A percentile compares a stretch with the other conserved stretches of the same genome.
These are phyloP conservation scores for Aspergillus carlsbadensis DNA, from an alignment of 495 filamentous ascomycete genomes.

Conservation along the genomic window DNA sequence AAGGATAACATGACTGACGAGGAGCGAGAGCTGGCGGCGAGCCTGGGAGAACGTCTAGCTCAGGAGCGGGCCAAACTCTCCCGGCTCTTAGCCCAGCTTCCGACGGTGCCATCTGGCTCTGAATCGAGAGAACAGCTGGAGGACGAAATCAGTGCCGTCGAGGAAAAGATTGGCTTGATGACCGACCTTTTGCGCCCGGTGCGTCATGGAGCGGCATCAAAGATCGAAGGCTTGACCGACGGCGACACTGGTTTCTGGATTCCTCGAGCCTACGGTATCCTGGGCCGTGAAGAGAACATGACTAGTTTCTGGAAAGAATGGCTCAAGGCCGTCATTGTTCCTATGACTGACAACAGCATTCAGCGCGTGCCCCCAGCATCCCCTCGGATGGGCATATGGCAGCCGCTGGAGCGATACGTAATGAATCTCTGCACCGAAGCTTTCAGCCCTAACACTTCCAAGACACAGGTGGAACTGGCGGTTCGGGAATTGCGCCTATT, in stretches of 20 bases:
- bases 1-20: slow-evolving; percentile 94
- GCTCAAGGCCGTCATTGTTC: slow-evolving; percentile 87
- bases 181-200: slow-evolving; percentile 91
- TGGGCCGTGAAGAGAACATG: slow-evolving; percentile 80
- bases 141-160: slow-evolving; percentile 91
- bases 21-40: slow-evolving; percentile 89
- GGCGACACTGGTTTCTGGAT: slow-evolving; percentile 97
- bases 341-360: slow-evolving; percentile 87
- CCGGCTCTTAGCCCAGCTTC: slow-evolving; percentile 77
- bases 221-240: slow-evolving; percentile 94
- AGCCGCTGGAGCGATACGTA: slow-evolving; percentile 93
- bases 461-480: slow-evolving; percentile 91
- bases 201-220: slow-evolving; percentile 89
- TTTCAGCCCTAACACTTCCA: slow-evolving; percentile 83
- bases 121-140: slow-evolving; percentile 78
- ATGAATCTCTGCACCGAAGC: slow-evolving; percentile 97
- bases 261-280: slow-evolving; percentile 87
- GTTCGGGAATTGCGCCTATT: slow-evolving; percentile 89
- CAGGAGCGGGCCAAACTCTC: slow-evolving; percentile 87
- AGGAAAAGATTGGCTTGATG: slow-evolving; percentile 97
- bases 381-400: slow-evolving; percentile 91
- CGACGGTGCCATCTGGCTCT: slow-evolving; percentile 75
- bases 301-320: slow-evolving; percentile 99
- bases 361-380: slow-evolving; percentile 83
- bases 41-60: slow-evolving; percentile 88